These are phyloP conservation scores for Hypomontagnella monticulosa DNA, from an alignment of 495 filamentous ascomycete genomes.

Conservation along the genomic window DNA sequence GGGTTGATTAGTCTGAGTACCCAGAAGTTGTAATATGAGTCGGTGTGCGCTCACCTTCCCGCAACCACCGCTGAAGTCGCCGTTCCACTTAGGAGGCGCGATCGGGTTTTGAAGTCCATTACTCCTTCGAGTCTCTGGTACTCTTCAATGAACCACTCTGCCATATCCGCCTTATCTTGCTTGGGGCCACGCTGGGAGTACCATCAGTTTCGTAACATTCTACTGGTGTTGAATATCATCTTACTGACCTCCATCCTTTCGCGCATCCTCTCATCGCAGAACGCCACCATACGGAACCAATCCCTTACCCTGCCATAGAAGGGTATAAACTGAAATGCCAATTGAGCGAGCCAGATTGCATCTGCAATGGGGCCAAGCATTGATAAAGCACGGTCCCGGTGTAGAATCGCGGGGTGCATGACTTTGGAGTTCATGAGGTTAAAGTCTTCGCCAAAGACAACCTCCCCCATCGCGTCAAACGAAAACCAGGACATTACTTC, in stretches of 20 bases:
- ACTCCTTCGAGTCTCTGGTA: not conserved
- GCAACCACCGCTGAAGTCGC: not conserved
- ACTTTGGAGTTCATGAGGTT: not conserved
- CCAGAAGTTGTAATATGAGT: not conserved
- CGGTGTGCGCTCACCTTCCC: not conserved
- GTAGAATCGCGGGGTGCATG: not conserved
- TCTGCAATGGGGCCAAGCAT: not conserved
- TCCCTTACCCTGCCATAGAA: not conserved
- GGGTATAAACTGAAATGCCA: not conserved
- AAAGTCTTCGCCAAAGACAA: conserved; percentile 8
- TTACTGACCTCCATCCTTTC: not conserved
- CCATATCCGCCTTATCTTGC: not conserved
- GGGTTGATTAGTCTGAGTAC: not conserved
- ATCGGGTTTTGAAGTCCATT: not conserved
- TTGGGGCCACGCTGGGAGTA: not conserved
- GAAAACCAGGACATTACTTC: conserved; percentile 30
- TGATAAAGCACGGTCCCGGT: not conserved
- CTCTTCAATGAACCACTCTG: not conserved
- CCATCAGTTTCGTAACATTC: too few species aligned
- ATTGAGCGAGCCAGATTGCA: not conserved
- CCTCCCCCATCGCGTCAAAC: conserved; percentile 8
- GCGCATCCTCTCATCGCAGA: not conserved
- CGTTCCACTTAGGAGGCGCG: not conserved
- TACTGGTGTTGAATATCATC: not conserved
- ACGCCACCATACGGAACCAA: not conserved